Evolutionary conservation across 176 grass and related monocot species (phyloP), one percentile per base, ranked within the genome.

Genomic region (Musa troglodytarum): DNA sequence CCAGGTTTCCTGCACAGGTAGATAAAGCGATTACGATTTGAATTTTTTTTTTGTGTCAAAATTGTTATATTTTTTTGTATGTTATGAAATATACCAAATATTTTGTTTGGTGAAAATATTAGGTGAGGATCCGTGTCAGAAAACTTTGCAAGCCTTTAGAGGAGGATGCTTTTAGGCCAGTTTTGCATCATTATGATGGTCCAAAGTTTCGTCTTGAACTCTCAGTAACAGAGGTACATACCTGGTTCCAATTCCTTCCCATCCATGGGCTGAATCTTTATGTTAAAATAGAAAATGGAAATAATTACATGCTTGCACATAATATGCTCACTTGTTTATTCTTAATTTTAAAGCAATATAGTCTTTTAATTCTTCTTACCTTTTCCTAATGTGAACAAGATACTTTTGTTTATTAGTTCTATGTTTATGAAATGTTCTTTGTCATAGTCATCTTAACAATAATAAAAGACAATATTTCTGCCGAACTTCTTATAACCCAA

Each of bases 141-240:
- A 99, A 89, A 59, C 82, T 93, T 52, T 99, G 88, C 84, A 98
- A 98, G 73, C 84, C 95, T 21, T 82, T 98, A 82, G 95, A 98
- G 82, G 95, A 98, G 81, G 95, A 99, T 94, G 88, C 90, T 63
- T 99, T 99, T 65, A 89, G 95, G 80, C 90, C 95, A 82, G 91
- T 99, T 74, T 76, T 99, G 82, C 88, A 99, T 84, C 95, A 99
- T 69, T 99, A 94, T 61, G 95, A 99, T 84, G 95, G 95, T 52
- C 95, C 90, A 54, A 94, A 94, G 58, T 99, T 99, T 66, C 90
- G 95, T 26, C 90, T 99, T 71, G 95, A 99, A 86, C 95, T 99
- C 79, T 99, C 95, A 68, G 93, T 94, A 63, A 78, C 84, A 52
- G 90, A 99, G 95, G 95, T 99, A 86, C 73, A 16, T 73, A 23